These are phyloP conservation scores for Penicillium canescens DNA, from an alignment of 495 filamentous ascomycete genomes.

Conservation along the genomic window DNA sequence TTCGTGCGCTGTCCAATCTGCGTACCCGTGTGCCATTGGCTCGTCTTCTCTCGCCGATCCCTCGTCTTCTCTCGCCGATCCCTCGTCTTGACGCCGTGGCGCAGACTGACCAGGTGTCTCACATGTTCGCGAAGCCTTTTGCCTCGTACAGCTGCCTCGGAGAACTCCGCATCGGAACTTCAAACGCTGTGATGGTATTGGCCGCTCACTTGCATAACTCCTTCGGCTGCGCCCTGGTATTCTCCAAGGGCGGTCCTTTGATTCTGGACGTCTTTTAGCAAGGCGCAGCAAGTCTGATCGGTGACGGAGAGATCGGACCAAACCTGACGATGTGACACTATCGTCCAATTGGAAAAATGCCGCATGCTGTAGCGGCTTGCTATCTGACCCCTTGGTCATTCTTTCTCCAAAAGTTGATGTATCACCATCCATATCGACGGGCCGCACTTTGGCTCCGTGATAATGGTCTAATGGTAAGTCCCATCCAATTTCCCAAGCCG, in stretches of 20 bases:
- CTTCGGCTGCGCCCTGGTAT: neutral
- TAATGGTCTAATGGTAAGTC: neutral
- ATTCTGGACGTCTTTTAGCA: conserved; percentile 7
- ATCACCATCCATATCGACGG: neutral
- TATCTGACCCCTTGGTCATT: neutral
- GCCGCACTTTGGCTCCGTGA: neutral
- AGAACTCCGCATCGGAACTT: neutral
- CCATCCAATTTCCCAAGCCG: neutral
- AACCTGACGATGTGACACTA: neutral
- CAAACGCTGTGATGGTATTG: neutral
- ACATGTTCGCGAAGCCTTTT: neutral
- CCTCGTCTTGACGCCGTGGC: conserved; percentile 1
- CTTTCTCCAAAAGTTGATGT: neutral
- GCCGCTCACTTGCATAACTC: neutral
- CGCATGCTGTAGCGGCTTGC: neutral
- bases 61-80: conserved; percentile 1
- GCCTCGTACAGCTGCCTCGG: neutral
- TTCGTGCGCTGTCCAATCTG: neutral
- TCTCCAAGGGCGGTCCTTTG: neutral
- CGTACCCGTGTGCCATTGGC: neutral
- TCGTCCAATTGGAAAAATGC: neutral
- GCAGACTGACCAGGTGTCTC: neutral
- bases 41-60: too few relatives aligned
- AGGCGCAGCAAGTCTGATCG: conserved; percentile 8
- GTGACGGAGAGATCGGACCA: neutral